Base-by-base conservation (phyloP, 306 rosid species). In the Cicer bijugum region DNA sequence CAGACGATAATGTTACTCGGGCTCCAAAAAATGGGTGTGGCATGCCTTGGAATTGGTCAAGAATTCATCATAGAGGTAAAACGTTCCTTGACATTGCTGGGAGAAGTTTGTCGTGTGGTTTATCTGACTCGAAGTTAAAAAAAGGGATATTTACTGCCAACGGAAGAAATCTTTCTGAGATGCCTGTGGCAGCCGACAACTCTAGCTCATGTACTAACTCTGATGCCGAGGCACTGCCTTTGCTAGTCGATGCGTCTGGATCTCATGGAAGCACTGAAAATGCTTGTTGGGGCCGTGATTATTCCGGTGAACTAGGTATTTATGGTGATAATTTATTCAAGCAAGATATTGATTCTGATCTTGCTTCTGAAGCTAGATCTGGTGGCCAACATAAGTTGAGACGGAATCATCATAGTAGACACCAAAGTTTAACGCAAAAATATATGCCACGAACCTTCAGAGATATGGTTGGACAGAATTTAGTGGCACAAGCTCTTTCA, bases 21-120 rank as follows among this genome's bases (percentile, higher is more conserved):
- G 97, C 92, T 61, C 97, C 99, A 20, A 82, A 83, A 80, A 95
- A 95, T 73, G 97, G 97, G 55, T 95, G 99, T 75, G 99, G 99
- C 58, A 86, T 95, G 80, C 99, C 97, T 9, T 95, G 96, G 96
- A 95, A 91, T 81, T 95, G 99, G 99, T 95, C 99, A 55, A 87
- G 92, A 77, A 95, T 95, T 85, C 99, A 95, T 83, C 85, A 91
- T 52, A 86, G 99, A 72, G 93, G 99, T 66, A 95, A 90, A 80
- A 83, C 95, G 56, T 77, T 95, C 82, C 87, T 95, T 79, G 99
- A 95, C 86, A 82, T 83, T 78, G 99, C 99, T 75, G 99, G 99
- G 61, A 85, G 96, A 83, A 90, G 99, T 80, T 85, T 95, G 5
- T 81, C 99, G 67, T 95, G 99, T 84, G 99, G 99, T 69, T 84